Base-by-base conservation (phyloP, 768 basidiomycete species). In the Boletellus ananas region DNA sequence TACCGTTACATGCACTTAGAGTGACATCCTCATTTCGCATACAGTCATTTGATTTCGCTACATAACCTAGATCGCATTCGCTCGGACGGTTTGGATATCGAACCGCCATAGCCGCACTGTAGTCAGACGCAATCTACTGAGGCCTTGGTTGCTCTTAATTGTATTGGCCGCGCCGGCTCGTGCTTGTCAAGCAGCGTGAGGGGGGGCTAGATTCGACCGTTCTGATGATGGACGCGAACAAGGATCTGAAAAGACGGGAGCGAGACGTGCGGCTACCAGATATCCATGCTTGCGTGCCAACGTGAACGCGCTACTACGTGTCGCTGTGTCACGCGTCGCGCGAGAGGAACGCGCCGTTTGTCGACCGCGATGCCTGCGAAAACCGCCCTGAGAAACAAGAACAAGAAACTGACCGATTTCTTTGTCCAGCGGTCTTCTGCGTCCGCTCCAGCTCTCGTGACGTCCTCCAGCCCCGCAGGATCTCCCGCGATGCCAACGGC, bases 321-420 rank as follows among this genome's bases (percentile, higher is more conserved):
- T 36, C 34, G 48, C 53, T 54, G 55, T 55, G 41, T 55, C 53
- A 54, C 61, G 53, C 41, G 49, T 49, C 42, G 25, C 7, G 25
- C 43, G 18, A 38, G 35, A n/a, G 39, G 39, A 37, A 29, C 46
- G 50, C 39, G 29, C 29, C 10, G 29, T 8, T 48, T 40, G 40
- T 33, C 40, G n/a, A 18, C 35, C 25, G 45, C 4, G 31, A 39
- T 72, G 65, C 51, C 52, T 35, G 10, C 51, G 35, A 51, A 55
- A 63, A 45, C 51, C 7, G 25, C 50, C 0, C 17, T 20, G 43
- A 55, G 52, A 50, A 42, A 54, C 43, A 53, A 52, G 21, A 61
- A 60, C 52, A 60, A 50, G 34, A 70, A 52, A 23, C 46, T 82
- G 21, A 78, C 77, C 7, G 72, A 77, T 34, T 82, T 77, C 57